Conservation (phyloP, 306 rosid genomes). For the Astragalus glycyphyllos region DNA sequence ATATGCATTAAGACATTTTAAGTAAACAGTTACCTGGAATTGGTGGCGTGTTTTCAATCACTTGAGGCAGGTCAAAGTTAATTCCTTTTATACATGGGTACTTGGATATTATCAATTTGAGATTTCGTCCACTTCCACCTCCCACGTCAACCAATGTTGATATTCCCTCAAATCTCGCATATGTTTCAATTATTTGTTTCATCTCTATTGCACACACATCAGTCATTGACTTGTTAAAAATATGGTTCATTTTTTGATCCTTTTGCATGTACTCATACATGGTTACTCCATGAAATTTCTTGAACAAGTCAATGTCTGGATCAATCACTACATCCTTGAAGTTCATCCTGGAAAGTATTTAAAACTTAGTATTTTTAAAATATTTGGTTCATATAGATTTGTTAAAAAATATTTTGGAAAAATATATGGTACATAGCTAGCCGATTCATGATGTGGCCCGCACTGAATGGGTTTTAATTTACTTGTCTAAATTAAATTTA, state of each 20-base stretch:
- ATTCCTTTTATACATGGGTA: conserved; percentile 43
- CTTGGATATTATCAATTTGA: conserved; percentile 37
- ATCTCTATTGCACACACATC: conserved; percentile 4
- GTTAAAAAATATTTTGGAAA: too few species aligned
- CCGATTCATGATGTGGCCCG: too few species aligned
- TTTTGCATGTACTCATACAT: conserved; percentile 32
- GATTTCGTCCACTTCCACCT: conserved; percentile 47
- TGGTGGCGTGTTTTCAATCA: conserved; percentile 28
- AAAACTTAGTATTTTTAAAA: too few species aligned
- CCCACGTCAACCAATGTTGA: conserved; percentile 45
- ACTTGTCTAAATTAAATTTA: too few species aligned
- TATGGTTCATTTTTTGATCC: conserved; percentile 28
- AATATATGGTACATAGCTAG: too few species aligned
- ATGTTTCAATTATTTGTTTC: conserved; percentile 29
- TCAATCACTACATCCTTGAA: conserved; percentile 44
- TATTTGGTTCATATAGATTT: too few species aligned
- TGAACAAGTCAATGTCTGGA: conserved; percentile 32
- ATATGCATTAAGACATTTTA: too few species aligned
- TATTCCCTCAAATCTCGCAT: conserved; percentile 38
- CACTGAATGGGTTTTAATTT: too few species aligned
- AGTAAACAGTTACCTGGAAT: conserved; percentile 17
- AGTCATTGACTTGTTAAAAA: conserved; percentile 33
- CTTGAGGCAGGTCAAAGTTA: conserved; percentile 48
- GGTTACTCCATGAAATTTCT: conserved; percentile 26
- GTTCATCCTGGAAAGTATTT: background rate